Base-by-base conservation (phyloP, 163 green algal genomes). In the Coccomyxa subellipsoidea region DNA sequence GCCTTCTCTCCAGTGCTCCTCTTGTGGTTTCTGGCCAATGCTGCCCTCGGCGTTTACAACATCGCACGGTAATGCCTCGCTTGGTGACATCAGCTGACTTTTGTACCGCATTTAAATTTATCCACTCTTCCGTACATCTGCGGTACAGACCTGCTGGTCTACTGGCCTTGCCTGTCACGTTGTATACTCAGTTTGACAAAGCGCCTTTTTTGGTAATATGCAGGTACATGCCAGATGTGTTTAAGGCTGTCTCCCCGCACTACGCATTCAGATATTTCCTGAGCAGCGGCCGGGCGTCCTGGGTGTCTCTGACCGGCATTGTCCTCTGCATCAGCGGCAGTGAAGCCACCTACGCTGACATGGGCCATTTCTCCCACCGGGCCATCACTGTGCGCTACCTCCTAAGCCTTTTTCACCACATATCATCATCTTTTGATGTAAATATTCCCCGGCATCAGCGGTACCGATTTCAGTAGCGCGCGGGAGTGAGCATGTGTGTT, bases 281-380 rank as follows among this genome's bases (percentile, higher is more conserved):
- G 0, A 59, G 80, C 59, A 82, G 78, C 10, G 39, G 69, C 15
- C 76, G 70, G 8, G 47, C 69, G 37, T 77, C 73, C 34, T 93
- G 89, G 89, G 39, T 78, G 32, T 72, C 78, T 38, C 85, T 93
- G 77, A 85, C 82, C 38, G 87, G 85, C 23, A 84, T 92, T 25
- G 83, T 90, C 80, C 87, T 92, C 73, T 82, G 75, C 23, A 82
- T 91, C n/a, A 92, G 89, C 15, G 90, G 90, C 15, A 84, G 80
- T 7, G 90, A 93, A 84, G 89, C 90, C 36, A 88, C 91, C 82
- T 93, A 89, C 83, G 86, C 87, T 10, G 90, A 92, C 80, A 80
- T 92, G 86, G 75, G 75, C n/a, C 75, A 80, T 37, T 80, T 80
- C 75, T 54, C 37, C 9, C 27, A 54, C 38, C 25, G 31, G 18